phyloP scores from a whole-genome alignment of 345 rosid species.

The Linum tenue region DNA sequence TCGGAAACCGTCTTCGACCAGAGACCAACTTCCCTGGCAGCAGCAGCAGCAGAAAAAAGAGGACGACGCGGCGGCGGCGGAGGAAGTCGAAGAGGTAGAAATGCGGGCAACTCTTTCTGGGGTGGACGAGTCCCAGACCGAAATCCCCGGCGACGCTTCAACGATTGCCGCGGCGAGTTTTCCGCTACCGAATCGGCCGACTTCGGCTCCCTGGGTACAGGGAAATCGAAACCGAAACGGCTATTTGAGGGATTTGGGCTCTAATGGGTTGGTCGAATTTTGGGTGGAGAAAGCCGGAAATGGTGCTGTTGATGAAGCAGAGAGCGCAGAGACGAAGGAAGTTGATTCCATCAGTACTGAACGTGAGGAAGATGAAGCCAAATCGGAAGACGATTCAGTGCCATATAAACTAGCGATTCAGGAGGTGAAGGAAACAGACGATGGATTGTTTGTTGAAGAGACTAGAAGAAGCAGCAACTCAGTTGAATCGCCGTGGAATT shows the following conservation, averaged over 20 bases:
- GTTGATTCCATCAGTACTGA: constrained; percentile 3
- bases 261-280: constrained; percentile 3
- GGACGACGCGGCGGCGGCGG: constrained; percentile 6
- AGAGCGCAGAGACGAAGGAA: constrained; percentile 10
- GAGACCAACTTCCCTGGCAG: constrained; percentile 67
- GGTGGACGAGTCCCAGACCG: constrained; percentile 16
- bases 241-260: constrained; percentile 18
- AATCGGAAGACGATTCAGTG: background rate
- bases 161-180: constrained; percentile 25
- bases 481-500: constrained; percentile 24
- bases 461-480: constrained; percentile 7
- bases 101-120: constrained; percentile 18
- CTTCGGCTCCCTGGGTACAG: constrained; percentile 61
- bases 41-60: constrained; percentile 12
- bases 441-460: constrained; percentile 6
- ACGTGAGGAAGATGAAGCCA: background rate
- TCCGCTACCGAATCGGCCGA: constrained; percentile 16
- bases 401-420: constrained; percentile 1
- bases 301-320: constrained; percentile 11
- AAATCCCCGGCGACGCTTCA: constrained; percentile 15
- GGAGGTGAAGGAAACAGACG: constrained; percentile 12
- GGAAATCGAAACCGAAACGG: constrained; percentile 21
- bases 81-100: constrained; percentile 13
- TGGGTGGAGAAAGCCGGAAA: constrained; percentile 5
- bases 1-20: constrained; percentile 33